Evolutionary conservation across 257 asterid genomes (phyloP), one percentile per base, ranked within the genome.

Genomic region (Eustoma russellianum): DNA sequence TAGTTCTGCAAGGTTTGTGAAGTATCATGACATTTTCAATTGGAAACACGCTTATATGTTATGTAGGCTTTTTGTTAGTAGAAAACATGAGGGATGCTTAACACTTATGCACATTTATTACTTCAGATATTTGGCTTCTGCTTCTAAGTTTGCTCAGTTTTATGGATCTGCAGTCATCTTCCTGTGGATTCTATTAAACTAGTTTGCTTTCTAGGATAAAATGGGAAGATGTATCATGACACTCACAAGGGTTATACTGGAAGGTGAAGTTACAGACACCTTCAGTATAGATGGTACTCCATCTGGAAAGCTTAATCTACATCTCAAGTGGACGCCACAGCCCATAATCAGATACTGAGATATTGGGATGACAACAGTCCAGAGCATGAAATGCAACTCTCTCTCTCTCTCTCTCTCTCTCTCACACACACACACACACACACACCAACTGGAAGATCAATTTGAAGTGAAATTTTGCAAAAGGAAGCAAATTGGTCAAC

Each of bases 151-250:
- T 24, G 43, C 9, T 38, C 43, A 8, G 12, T 8, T 38, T 38
- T 11, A 38, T 38, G 12, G 43, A 38, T 38, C 43, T 38, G 9
- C 12, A 7, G 5, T 38, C 1, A 7, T 38, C 12, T 38, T 38
- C 12, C 12, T 38, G 0, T 38, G 9, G 9, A 7, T 38, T 38
- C 43, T 38, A 7, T 38, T 38, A 5, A 38, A 38, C 43, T 24
- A 24, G 30, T 24, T 24, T 14, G 35, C 44, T 45, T 66, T 61
- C 15, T 77, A 91, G 98, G 95, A 91, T 6, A 87, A 80, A 66
- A 72, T 91, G 73, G 98, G 98, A 51, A 71, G 88, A 64, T 84
- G 96, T 83, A 74, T 79, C 17, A 72, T 87, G 94, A 91, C 98
- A 24, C 79, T 91, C n/a, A 87, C 94, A 0, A 76, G 95, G 67